phyloP scores from a whole-genome alignment of 495 filamentous ascomycete species.

The Lasiosphaeria hispida region DNA sequence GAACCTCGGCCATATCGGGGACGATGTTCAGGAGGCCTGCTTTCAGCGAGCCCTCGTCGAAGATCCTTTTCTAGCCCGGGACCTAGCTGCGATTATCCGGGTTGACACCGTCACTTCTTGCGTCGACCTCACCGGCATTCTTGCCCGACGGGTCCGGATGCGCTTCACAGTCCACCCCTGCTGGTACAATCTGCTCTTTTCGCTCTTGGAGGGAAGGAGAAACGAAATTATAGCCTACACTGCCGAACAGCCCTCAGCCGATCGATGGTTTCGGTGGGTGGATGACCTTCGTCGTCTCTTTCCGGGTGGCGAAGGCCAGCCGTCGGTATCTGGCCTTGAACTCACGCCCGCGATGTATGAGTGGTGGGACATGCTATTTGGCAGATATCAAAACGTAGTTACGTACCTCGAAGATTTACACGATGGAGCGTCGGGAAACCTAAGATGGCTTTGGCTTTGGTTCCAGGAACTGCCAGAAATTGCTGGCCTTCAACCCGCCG shows the following conservation, averaged over 20 bases:
- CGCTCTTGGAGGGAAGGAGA: constrained; percentile 4
- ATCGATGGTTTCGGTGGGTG: constrained; percentile 17
- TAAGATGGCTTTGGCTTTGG: constrained; percentile 24
- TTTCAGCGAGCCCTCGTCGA: constrained; percentile 13
- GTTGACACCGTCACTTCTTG: constrained; percentile 10
- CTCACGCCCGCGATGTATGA: constrained; percentile 1
- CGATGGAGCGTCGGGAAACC: neutral
- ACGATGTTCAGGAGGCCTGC: constrained; percentile 6
- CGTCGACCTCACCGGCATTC: constrained; percentile 14
- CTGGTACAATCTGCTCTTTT: constrained; percentile 16
- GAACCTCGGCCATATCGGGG: constrained; percentile 5
- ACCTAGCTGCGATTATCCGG: constrained; percentile 8
- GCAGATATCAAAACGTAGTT: constrained; percentile 9
- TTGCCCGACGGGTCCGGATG: constrained; percentile 7
- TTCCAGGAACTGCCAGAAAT: constrained; percentile 11
- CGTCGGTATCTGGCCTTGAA: constrained; percentile 6
- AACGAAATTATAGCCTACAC: constrained; percentile 14
- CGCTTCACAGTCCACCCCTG: constrained; percentile 11
- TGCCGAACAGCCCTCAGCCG: constrained; percentile 10
- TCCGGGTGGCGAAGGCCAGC: neutral
- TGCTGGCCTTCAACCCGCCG: neutral
- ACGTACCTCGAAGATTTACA: constrained; percentile 11
- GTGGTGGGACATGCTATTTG: constrained; percentile 18
- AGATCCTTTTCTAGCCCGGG: constrained; percentile 12
- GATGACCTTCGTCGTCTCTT: constrained; percentile 13